Evolutionary conservation across 768 basidiomycete species (phyloP), one percentile per base, ranked within the genome.

Genomic region (Tylopilus cervinicoccineus): DNA sequence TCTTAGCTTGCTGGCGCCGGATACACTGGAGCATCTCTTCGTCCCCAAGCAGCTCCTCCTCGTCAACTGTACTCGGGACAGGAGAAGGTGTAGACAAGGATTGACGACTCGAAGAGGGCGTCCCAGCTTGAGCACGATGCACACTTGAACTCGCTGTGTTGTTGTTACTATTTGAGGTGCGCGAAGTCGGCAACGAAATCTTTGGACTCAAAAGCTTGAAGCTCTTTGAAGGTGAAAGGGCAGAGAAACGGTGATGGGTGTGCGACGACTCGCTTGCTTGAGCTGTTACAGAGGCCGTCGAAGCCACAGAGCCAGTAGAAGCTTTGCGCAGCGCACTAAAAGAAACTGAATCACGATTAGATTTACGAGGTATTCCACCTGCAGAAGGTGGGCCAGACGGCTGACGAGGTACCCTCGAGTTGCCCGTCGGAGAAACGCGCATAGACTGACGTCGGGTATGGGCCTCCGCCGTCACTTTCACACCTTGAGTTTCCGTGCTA

Each of bases 21-120:
- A 97, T 89, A 67, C 95, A 99, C 50, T 88, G 85, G 61, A 88
- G 69, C 96, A 99, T 99, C 71, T 99, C 96, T 52, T 96, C 93
- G 62, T 99, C 96, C 14, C 90, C 96, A 16, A 88, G 70, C 7
- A 86, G 43, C 64, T 94, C 90, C 53, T 94, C 92, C 50, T 94
- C 93, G 50, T 91, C 91, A 3, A 88, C 73, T 3, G 79, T 73
- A 56, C 81, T 84, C 23, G 85, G 84, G 6, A 79, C 81, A 0
- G 93, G 93, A 2, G 93, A 95, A 4, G 91, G 89, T 2, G 88
- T 90, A 5, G 87, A 91, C 20, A 86, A 67, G 19, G 87, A 87
- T 50, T 87, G 83, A 29, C 85, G 77, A 58, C 83, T 85, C 4
- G 83, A 80, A 1, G 86, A 82, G 13, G 85, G 86, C 2, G 86